phyloP scores from a whole-genome alignment of 1,139 yeast genomes.

The Geotrichum fermentans region DNA sequence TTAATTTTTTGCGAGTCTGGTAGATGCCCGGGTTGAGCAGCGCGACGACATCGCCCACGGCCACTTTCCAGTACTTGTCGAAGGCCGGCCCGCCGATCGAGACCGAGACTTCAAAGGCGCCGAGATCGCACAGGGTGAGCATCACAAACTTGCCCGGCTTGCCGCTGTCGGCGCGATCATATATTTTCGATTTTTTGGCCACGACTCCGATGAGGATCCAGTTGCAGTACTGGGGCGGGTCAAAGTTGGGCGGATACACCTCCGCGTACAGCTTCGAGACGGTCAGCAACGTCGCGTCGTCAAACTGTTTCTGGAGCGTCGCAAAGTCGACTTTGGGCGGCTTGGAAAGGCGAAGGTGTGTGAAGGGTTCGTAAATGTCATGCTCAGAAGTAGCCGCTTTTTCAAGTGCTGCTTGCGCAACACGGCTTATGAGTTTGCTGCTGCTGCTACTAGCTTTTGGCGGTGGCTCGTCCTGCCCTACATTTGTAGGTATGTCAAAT shows the following conservation, averaged over 20 bases:
- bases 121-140: constrained; percentile 64
- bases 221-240: constrained; percentile 65
- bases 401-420: constrained; percentile 26
- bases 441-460: not conserved
- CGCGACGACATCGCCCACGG: constrained; percentile 69
- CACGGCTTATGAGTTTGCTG: not conserved
- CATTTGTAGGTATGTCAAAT: constrained; percentile 10
- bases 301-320: constrained; percentile 33
- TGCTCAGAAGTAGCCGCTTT: constrained; percentile 35
- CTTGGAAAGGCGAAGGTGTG: constrained; percentile 26
- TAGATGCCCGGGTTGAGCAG: constrained; percentile 68
- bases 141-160: constrained; percentile 49
- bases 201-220: constrained; percentile 73
- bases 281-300: constrained; percentile 19
- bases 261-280: constrained; percentile 38
- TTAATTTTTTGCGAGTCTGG: constrained; percentile 30
- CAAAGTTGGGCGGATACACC: constrained; percentile 61
- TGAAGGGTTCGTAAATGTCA: constrained; percentile 26
- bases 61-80: constrained; percentile 64
- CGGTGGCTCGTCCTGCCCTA: constrained; percentile 1
- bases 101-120: constrained; percentile 48
- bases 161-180: constrained; percentile 20
- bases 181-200: constrained; percentile 52
- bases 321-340: constrained; percentile 37
- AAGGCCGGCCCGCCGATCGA: constrained; percentile 65